These are phyloP conservation scores for Vitis rupestris DNA, from an alignment of 164 flowering plant species.

Conservation along the genomic window DNA sequence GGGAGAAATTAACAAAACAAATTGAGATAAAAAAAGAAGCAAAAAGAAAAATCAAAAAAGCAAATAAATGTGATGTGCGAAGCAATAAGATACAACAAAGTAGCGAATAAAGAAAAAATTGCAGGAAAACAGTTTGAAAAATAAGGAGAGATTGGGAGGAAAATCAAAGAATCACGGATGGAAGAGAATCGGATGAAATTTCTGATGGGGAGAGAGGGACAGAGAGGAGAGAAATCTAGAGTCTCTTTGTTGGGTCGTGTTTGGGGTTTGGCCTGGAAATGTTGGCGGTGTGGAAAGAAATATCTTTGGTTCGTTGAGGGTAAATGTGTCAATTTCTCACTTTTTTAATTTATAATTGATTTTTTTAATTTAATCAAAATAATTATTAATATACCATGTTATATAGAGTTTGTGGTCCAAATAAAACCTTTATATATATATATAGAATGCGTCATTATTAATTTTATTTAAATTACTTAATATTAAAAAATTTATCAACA, in stretches of 20 bases:
- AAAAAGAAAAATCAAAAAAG: neutral
- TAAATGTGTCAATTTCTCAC: neutral
- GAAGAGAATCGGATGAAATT: slow-evolving; percentile 5
- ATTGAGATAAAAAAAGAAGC: neutral
- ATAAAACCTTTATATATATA: no score
- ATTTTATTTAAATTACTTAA: no score
- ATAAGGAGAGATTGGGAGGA: neutral
- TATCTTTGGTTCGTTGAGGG: neutral
- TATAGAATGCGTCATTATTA: no score
- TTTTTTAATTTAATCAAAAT: no score
- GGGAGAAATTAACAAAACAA: neutral
- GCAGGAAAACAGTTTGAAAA: neutral
- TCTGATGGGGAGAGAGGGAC: neutral
- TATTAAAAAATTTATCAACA: no score
- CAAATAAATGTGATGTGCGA: neutral
- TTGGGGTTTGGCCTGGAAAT: neutral
- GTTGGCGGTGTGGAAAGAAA: slow-evolving; percentile 1
- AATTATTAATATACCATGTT: no score
- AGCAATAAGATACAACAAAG: neutral
- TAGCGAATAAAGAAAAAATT: neutral
- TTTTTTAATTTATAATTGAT: no score
- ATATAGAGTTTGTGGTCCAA: no score
- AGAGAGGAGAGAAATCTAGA: neutral
- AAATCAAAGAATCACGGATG: neutral
- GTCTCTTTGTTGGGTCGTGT: slow-evolving; percentile 7